Percentiles rank a stretch among this genome's conserved stretches.
Evolutionary conservation across 805 yeast species (phyloP).

Genomic region (Cyberlindnera nakhonratchasimensis): DNA sequence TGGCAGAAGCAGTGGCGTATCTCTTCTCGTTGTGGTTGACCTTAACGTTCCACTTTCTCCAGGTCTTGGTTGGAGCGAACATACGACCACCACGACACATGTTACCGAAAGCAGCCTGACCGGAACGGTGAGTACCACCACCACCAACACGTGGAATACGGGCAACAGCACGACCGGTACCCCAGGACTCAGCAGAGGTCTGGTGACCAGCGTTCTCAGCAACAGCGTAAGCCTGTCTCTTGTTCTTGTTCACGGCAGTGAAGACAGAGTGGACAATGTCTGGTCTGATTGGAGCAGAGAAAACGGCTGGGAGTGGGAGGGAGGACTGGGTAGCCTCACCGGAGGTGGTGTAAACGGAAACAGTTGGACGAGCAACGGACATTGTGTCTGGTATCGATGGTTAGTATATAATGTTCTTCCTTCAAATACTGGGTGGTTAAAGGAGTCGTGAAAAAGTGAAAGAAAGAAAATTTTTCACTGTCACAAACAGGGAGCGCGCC

Average conservation of each 20-base stretch:
- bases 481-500: not conserved
- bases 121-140: slow-evolving; percentile 99
- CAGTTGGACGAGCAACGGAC: slow-evolving; percentile 78
- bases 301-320: slow-evolving; percentile 95
- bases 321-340: slow-evolving; percentile 86
- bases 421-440: not conserved
- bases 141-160: slow-evolving; percentile 99
- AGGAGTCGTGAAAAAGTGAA: not conserved
- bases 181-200: slow-evolving; percentile 99
- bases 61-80: slow-evolving; percentile 99
- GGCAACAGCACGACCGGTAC: slow-evolving; percentile 99
- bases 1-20: slow-evolving; percentile 99
- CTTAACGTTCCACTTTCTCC: slow-evolving; percentile 99
- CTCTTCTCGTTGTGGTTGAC: slow-evolving; percentile 99
- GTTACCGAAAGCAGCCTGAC: slow-evolving; percentile 99
- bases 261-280: slow-evolving; percentile 98
- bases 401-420: slow-evolving; percentile 10
- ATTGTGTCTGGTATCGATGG: slow-evolving; percentile 16
- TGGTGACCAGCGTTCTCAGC: slow-evolving; percentile 99
- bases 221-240: slow-evolving; percentile 99
- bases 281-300: slow-evolving; percentile 99
- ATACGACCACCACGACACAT: slow-evolving; percentile 99
- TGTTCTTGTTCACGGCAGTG: slow-evolving; percentile 99
- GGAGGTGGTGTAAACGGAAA: slow-evolving; percentile 83
- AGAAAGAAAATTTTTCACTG: slow-evolving; percentile 12